Conservation (phyloP, 352 stramenopile genomes). For the Detonula confervacea region DNA sequence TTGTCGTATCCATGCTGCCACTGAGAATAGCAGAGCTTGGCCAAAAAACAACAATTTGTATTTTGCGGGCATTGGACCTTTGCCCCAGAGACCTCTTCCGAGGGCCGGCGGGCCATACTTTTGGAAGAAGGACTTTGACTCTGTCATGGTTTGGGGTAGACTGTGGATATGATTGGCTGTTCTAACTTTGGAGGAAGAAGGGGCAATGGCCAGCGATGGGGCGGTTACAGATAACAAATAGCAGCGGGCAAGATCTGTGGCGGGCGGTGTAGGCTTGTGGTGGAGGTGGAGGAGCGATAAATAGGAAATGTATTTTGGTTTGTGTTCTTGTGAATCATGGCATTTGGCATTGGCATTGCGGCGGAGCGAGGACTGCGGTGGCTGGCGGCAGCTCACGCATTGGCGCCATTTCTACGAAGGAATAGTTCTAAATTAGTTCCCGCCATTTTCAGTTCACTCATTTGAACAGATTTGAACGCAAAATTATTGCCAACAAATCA, state of each 20-base stretch:
- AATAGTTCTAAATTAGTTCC: background rate
- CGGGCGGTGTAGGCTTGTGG: too few relatives aligned
- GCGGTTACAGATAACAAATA: too few relatives aligned
- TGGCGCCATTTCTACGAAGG: background rate
- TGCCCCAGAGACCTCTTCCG: conserved; percentile 42
- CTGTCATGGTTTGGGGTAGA: conserved; percentile 2
- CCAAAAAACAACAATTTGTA: conserved; percentile 44
- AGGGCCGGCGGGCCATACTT: conserved; percentile 32
- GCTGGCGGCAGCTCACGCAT: background rate
- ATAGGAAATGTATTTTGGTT: too few relatives aligned
- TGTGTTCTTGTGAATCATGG: too few relatives aligned
- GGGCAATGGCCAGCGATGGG: too few relatives aligned
- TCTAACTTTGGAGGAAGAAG: background rate
- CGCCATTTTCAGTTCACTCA: too few relatives aligned
- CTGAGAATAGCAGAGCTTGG: conserved; percentile 34
- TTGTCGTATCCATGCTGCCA: conserved; percentile 29
- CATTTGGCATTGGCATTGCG: too few relatives aligned
- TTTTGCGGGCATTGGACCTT: conserved; percentile 34
- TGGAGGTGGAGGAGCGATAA: too few relatives aligned
- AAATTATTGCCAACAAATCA: too few relatives aligned
- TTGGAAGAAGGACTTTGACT: conserved; percentile 44
- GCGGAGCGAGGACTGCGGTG: too few relatives aligned
- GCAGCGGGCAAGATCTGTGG: too few relatives aligned
- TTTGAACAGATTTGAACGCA: too few relatives aligned
- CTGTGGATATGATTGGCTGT: background rate